Percentiles rank a stretch among this genome's conserved stretches.
Evolutionary conservation across 306 rosid genomes (phyloP).

Genomic region (Lupinus albus): DNA sequence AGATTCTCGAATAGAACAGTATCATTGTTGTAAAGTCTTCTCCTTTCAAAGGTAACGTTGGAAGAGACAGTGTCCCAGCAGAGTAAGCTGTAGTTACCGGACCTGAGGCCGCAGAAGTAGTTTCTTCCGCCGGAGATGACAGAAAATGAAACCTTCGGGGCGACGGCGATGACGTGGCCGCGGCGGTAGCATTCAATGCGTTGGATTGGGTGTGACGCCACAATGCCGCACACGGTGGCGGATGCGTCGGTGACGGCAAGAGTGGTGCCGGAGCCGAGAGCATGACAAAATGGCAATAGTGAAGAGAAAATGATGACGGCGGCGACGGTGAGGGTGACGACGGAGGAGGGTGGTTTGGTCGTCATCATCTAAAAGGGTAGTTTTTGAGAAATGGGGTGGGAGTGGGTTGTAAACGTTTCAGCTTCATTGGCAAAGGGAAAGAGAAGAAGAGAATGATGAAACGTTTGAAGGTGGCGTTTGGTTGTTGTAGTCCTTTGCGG

Average conservation of each 20-base stretch:
- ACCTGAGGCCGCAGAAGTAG: slow-evolving; percentile 75
- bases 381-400: slow-evolving; percentile 27
- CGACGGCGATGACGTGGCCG: slow-evolving; percentile 43
- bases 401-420: slow-evolving; percentile 41
- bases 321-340: slow-evolving; percentile 6
- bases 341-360: slow-evolving; percentile 43
- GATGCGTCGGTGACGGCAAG: slow-evolving; percentile 61
- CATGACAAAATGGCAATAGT: slow-evolving; percentile 31
- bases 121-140: slow-evolving; percentile 74
- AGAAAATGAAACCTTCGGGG: slow-evolving; percentile 63
- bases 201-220: slow-evolving; percentile 46
- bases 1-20: slow-evolving; percentile 61
- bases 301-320: slow-evolving; percentile 16
- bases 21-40: slow-evolving; percentile 54
- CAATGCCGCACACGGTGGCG: slow-evolving; percentile 74
- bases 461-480: slow-evolving; percentile 5
- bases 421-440: slow-evolving; percentile 59
- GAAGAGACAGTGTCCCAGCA: slow-evolving; percentile 66
- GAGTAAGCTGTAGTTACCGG: slow-evolving; percentile 67
- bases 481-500: neutral
- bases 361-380: slow-evolving; percentile 62
- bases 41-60: slow-evolving; percentile 29
- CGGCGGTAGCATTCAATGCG: slow-evolving; percentile 64
- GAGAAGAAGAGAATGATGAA: slow-evolving; percentile 3
- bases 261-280: slow-evolving; percentile 81